Evolutionary conservation across 805 yeast species (phyloP), one percentile per base, ranked within the genome.

Genomic region (Komagataella phaffii): DNA sequence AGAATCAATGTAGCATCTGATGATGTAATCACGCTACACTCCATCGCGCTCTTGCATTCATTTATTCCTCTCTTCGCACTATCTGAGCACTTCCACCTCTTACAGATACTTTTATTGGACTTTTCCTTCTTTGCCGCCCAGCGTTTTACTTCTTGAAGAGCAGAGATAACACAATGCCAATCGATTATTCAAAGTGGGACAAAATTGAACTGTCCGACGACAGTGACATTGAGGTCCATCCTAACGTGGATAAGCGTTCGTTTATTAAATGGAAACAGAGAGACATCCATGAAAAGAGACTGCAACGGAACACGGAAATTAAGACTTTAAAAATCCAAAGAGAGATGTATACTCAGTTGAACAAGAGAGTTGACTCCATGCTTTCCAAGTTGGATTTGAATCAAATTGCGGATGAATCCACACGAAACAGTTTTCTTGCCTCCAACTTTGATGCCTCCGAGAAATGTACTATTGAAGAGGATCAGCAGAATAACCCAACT

Each of bases 171-270:
- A 50, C 40, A 17, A 65, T 60, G 66, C 62, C 66, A 50, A 81
- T 93, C 57, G 99, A 93, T 65, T 93, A 93, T 68, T 88, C 96
- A 8, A 93, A 91, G 64, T 93, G 99, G 98, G 99, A 93, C 67
- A 88, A 88, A 64, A 79, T 93, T 53, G 99, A 93, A 65, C 71
- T 93, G 45, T 88, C 96, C 18, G 99, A 93, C 64, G 99, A 93
- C 66, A 88, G 96, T 7, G 99, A 93, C 61, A 73, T 93, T 49
- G 99, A 93, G 62, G 98, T 91, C 14, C 99, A 93, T 64, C 99
- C 98, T 54, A 93, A 93, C 63, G 99, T 93, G 36, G 99, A 93
- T 66, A 93, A 93, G 64, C 72, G 71, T 45, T 90, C 98, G 1
- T 91, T 93, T 58, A 88, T 93, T 59, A 79, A 81, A 54, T 91